These are phyloP conservation scores for Akanthomyces muscarius DNA, from an alignment of 2,329 filamentous ascomycete genomes.

Conservation along the genomic window DNA sequence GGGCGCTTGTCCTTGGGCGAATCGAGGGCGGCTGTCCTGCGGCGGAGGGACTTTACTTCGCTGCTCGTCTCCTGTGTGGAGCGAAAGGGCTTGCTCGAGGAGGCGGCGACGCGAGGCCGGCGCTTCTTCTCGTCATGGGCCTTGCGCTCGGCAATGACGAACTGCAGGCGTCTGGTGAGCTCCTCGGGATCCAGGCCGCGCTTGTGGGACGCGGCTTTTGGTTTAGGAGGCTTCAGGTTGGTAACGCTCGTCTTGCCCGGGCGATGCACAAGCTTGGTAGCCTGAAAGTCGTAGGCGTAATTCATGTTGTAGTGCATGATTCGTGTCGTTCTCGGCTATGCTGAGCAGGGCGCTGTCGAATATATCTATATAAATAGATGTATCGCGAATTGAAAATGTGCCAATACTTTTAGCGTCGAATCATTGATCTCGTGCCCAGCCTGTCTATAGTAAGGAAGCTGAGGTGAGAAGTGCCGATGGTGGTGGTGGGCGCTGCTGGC, in stretches of 20 bases:
- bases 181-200: constrained; percentile 51
- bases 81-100: constrained; percentile 10
- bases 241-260: not conserved
- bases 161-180: constrained; percentile 47
- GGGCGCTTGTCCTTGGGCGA: constrained; percentile 16
- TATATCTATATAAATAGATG: not conserved
- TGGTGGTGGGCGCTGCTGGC: not conserved
- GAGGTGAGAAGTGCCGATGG: not conserved
- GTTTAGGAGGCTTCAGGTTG: constrained; percentile 15
- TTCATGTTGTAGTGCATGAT: constrained; percentile 26
- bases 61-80: not conserved
- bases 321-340: not conserved
- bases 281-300: constrained; percentile 23
- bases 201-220: constrained; percentile 21
- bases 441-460: not conserved
- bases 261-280: constrained; percentile 10
- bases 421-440: not conserved
- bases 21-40: not conserved
- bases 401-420: not conserved
- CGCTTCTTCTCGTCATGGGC: constrained; percentile 33
- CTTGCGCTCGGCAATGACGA: constrained; percentile 49
- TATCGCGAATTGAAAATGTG: not conserved
- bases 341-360: not conserved
- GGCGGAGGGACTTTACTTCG: constrained; percentile 3
- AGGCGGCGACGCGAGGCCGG: not conserved